Percentiles rank a stretch among this genome's conserved stretches.
Conservation (phyloP, 441 rosid species). For the Adansonia madagascariensis region DNA sequence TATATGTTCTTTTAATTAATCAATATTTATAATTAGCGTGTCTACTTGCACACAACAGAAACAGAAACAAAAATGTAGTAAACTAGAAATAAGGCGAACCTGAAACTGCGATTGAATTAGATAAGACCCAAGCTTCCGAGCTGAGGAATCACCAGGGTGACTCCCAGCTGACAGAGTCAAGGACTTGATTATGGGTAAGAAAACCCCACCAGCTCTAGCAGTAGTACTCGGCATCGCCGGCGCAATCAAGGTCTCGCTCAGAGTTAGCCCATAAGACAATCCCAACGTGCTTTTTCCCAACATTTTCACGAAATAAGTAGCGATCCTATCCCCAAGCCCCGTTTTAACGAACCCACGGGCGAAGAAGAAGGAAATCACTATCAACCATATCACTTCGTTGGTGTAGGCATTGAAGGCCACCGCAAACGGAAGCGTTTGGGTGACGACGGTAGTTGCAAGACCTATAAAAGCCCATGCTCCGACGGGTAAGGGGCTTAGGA, state of each 20-base stretch:
- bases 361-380: conserved; percentile 92
- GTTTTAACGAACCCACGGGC: conserved; percentile 98
- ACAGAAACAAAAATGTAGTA: background rate
- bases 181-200: conserved; percentile 87
- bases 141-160: conserved; percentile 66
- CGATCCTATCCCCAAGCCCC: conserved; percentile 88
- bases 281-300: conserved; percentile 86
- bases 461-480: conserved; percentile 94
- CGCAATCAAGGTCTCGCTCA: conserved; percentile 87
- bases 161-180: conserved; percentile 83
- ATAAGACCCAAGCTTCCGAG: conserved; percentile 76
- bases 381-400: conserved; percentile 86
- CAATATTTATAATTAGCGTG: too few relatives aligned
- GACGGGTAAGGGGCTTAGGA: conserved; percentile 80
- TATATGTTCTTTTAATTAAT: too few relatives aligned
- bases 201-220: conserved; percentile 92
- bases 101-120: conserved; percentile 80
- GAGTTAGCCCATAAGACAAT: conserved; percentile 73
- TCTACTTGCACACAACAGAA: too few relatives aligned
- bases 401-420: conserved; percentile 85
- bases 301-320: conserved; percentile 88
- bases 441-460: conserved; percentile 68
- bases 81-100: conserved; percentile 41
- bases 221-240: conserved; percentile 97
- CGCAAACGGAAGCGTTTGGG: conserved; percentile 66